A percentile compares a stretch with the other conserved stretches of the same genome.
Conservation (phyloP, 208 protist species). For the Novymonas esmeraldas region DNA sequence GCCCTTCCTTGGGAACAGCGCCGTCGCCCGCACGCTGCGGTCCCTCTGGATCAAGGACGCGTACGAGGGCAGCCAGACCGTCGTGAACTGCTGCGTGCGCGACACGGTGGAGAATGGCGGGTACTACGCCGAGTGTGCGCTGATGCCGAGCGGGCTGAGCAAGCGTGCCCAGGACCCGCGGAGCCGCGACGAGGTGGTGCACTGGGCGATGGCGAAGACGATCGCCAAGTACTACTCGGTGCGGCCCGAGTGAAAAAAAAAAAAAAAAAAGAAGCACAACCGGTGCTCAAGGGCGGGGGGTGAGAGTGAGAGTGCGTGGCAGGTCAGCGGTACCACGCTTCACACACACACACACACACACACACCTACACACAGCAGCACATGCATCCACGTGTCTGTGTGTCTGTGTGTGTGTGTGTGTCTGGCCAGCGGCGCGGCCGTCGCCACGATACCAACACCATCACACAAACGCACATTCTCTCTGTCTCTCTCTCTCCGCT, state of each 20-base stretch:
- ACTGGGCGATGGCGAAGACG: conserved; percentile 85
- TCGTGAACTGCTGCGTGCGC: conserved; percentile 73
- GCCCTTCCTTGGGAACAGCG: conserved; percentile 50
- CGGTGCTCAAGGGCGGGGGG: too few species aligned
- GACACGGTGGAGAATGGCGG: conserved; percentile 66
- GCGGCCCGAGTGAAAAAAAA: conserved; percentile 25
- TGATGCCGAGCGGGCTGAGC: conserved; percentile 73
- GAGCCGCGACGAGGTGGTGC: conserved; percentile 66
- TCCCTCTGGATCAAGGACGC: conserved; percentile 76
- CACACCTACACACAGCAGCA: too few species aligned
- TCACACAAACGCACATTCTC: too few species aligned
- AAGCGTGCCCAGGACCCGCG: conserved; percentile 55
- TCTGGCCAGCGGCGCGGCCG: too few species aligned
- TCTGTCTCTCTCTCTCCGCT: too few species aligned
- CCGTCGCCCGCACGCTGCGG: conserved; percentile 59
- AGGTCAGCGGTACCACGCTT: too few species aligned
- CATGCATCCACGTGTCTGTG: too few species aligned
- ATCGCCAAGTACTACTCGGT: conserved; percentile 81
- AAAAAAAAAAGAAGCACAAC: too few species aligned
- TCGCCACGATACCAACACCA: too few species aligned
- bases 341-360: too few species aligned
- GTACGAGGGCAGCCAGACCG: conserved; percentile 77
- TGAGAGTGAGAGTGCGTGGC: too few species aligned
- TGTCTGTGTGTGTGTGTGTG: background rate
- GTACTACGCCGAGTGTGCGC: conserved; percentile 75